A percentile compares a stretch with the other conserved stretches of the same genome.
phyloP scores from a whole-genome alignment of 768 basidiomycete genomes.

The Pleurotus djamor region DNA sequence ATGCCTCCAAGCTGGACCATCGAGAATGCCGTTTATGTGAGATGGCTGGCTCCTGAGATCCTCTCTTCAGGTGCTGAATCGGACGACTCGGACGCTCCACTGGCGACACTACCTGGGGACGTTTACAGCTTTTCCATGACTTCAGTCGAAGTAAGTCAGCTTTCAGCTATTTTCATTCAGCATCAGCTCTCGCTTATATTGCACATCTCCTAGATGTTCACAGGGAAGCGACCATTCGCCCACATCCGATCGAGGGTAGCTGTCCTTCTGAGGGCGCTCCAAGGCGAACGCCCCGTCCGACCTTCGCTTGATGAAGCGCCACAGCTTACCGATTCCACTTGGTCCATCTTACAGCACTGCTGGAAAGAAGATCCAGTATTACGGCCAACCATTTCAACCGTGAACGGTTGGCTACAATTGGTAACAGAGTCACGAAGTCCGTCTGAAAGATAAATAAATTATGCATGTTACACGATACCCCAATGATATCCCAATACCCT shows the following conservation, averaged over 20 bases:
- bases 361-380: neutral
- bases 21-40: conserved; percentile 3
- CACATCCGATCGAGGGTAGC: neutral
- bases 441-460: too few relatives aligned
- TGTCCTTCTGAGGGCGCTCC: neutral
- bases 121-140: conserved; percentile 2
- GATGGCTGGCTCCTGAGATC: conserved; percentile 7
- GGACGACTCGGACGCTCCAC: neutral
- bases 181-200: neutral
- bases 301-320: neutral
- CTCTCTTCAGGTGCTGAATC: neutral
- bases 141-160: neutral
- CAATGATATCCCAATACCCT: too few relatives aligned
- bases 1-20: conserved; percentile 1
- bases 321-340: neutral
- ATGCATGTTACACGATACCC: too few relatives aligned
- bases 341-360: neutral
- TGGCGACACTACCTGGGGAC: neutral
- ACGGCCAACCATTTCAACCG: conserved; percentile 1
- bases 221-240: neutral
- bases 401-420: neutral
- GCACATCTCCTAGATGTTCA: neutral
- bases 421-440: neutral
- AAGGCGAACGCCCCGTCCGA: neutral
- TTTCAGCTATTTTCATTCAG: neutral